Percentiles rank a stretch among this genome's conserved stretches.
Conservation (phyloP, 495 filamentous ascomycete genomes). For the Astrocystis sublimbata region DNA sequence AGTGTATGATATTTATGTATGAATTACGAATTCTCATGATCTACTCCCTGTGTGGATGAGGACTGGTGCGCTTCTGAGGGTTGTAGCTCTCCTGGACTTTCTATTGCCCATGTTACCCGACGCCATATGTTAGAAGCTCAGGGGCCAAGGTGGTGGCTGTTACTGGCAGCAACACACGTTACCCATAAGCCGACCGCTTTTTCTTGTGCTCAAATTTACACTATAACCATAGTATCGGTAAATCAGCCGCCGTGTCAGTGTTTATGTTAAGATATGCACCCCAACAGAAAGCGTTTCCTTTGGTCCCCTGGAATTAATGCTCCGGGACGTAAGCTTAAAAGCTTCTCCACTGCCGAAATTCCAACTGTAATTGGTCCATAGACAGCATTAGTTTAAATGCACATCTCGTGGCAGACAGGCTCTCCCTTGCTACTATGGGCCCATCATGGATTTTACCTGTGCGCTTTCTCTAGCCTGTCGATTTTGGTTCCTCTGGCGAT, state of each 20-base stretch:
- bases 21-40: conserved; percentile 1
- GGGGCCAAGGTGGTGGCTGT: background rate
- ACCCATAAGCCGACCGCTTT: background rate
- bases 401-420: background rate
- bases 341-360: conserved; percentile 1
- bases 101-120: no score
- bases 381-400: background rate
- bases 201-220: background rate
- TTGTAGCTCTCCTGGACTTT: no score
- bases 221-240: no score
- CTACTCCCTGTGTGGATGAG: no score
- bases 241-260: no score
- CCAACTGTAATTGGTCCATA: conserved; percentile 1
- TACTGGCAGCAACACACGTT: background rate
- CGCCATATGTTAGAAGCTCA: no score
- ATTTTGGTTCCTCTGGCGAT: background rate
- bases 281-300: background rate
- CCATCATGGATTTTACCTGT: no score
- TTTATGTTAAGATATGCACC: background rate
- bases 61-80: no score
- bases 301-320: background rate
- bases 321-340: background rate
- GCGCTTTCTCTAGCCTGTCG: background rate
- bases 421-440: background rate
- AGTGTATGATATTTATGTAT: background rate